Evolutionary conservation across 108 stramenopile genomes (phyloP), one percentile per base, ranked within the genome.

Genomic region (Cyclostephanos invisitatus): DNA sequence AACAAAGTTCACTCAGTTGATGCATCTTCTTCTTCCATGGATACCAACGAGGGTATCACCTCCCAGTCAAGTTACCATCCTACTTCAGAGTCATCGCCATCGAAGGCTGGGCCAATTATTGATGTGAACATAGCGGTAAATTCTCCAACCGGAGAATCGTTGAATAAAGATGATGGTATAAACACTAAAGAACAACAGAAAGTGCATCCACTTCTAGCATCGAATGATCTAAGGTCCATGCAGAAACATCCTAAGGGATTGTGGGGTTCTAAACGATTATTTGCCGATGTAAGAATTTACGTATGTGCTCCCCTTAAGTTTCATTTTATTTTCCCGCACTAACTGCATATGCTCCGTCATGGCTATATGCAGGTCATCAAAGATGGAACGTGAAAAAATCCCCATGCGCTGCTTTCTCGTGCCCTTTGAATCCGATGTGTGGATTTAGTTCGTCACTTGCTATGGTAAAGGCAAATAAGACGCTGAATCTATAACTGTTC

Each of bases 201-300:
- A 42, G 56, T 27, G n/a, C 60, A 61, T 44, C 60, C 40, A 21
- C 17, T 21, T 40, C 9, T 36, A 40, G 18, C n/a, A 37, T 37
- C 18, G 36, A 29, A 18, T 38, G 28, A 61, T 38, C 35, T 36
- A 36, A 4, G 20, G 20, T 36, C 36, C 72, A 46, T 7, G 44
- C 42, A 44, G 36, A 62, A 60, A 60, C 27, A 55, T n/a, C 40
- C 73, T 32, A 28, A 59, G 42, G 73, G 48, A 38, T 68, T 73
- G 3, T 80, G 80, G 80, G 73, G 80, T 24, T 53, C 55, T 53
- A 73, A 58, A 66, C 28, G 73, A 53, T 79, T 79, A 48, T 70
- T 80, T 70, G 50, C 73, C 11, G 80, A 80, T 74, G 80, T 80
- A 49, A 77, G 76, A 58, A 48, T 18, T 29, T 64, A 21, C 60